Evolutionary conservation across 352 stramenopile genomes (phyloP), one percentile per base, ranked within the genome.

Genomic region (Phytopythium sindhum): DNA sequence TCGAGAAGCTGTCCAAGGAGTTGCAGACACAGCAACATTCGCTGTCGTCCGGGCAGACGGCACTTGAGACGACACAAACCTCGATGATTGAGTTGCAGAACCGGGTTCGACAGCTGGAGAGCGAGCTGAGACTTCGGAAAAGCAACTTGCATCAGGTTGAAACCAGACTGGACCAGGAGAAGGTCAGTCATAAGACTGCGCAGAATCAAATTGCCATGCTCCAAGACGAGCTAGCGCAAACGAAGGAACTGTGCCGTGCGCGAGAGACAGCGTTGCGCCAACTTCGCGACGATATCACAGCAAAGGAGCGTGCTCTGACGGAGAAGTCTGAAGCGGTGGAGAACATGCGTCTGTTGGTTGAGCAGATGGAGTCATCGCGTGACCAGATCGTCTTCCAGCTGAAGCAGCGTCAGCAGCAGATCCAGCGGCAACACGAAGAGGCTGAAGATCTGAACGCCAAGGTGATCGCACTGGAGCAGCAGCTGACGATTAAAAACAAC

Each of bases 341-440:
- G 57, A 93, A 90, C 31, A 73, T 89, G 2, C 88, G 89, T 50
- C 66, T 91, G 23, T 45, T 95, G 41, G 76, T 93, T 19, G 84
- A 90, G 66, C 84, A 93, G 54, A 91, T 95, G 80, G 84, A 93
- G 58, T 82, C 78, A 0, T 89, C 83, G n/a, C 81, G 86, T 6
- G 84, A 95, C 37, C 81, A 93, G 66, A 76, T 90, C 62, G 72
- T 81, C 19, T 90, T 91, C 61, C 84, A 93, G 63, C 67, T 85
- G 21, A 92, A 93, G 58, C 86, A 91, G 61, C 75, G 84, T 19
- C 80, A 89, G 50, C 77, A 91, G 51, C 77, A 89, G 24, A 67
- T 79, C 12, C 81, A 91, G 60, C 81, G 78, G 1, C 68, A 84
- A 11, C 66, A 86, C 24, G 66, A 81, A 45, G 74, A 91, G 28